Conservation (phyloP, 495 filamentous ascomycete species). For the Thozetella sp. region DNA sequence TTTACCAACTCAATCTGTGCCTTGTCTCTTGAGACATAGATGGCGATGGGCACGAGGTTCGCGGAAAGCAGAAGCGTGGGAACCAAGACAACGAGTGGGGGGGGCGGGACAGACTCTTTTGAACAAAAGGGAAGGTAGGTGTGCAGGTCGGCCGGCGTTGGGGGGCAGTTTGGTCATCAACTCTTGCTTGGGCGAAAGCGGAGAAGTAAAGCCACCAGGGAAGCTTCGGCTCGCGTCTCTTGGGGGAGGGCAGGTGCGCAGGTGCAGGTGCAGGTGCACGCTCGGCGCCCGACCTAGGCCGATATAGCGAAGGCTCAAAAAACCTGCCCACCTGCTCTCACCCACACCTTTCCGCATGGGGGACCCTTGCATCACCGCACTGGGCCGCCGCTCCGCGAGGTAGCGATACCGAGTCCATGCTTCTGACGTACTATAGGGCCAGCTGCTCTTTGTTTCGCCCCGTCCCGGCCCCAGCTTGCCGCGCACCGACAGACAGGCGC, state of each 20-base stretch:
- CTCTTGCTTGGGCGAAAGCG: not conserved
- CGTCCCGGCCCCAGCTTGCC: too few species aligned
- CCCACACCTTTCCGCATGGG: not conserved
- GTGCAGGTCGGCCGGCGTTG: not conserved
- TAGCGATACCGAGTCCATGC: not conserved
- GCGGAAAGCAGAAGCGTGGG: too few species aligned
- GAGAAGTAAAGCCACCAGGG: not conserved
- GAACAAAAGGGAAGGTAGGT: not conserved
- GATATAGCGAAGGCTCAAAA: not conserved
- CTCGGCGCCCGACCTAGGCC: too few species aligned
- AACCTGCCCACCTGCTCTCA: not conserved
- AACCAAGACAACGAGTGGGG: too few species aligned
- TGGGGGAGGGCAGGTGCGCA: too few species aligned
- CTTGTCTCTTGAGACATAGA: too few species aligned
- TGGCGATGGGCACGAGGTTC: too few species aligned
- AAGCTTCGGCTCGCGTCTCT: not conserved
- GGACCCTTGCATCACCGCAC: not conserved
- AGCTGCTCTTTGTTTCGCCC: not conserved
- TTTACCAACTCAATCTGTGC: too few species aligned
- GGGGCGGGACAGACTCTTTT: too few species aligned
- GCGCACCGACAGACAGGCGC: too few species aligned
- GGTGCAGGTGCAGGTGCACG: not conserved
- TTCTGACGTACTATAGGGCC: not conserved
- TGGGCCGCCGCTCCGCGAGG: not conserved
- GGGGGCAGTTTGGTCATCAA: not conserved